These are phyloP conservation scores for Penicillium daleae DNA, from an alignment of 495 filamentous ascomycete genomes.

Conservation along the genomic window DNA sequence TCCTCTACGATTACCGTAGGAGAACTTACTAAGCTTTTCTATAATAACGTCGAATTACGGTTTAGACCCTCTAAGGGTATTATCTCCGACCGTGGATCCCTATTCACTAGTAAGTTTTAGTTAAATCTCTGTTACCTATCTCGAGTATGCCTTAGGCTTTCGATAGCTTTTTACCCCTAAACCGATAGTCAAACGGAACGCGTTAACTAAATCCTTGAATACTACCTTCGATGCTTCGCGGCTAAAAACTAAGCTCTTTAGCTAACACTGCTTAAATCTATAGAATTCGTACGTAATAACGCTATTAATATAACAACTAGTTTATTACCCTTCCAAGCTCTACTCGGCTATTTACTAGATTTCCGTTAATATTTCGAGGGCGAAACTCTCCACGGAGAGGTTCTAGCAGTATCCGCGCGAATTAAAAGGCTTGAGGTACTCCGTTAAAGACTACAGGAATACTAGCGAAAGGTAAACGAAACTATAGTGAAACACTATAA, in stretches of 20 bases:
- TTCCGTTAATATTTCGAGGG: background rate
- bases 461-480: too few species aligned
- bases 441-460: too few species aligned
- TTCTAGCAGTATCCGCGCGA: too few species aligned
- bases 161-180: slow-evolving; percentile 1
- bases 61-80: background rate
- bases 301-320: background rate
- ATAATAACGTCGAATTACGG: background rate
- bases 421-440: too few species aligned
- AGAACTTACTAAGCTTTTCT: background rate
- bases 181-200: slow-evolving; percentile 6
- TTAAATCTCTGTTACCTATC: background rate
- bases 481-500: too few species aligned
- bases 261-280: background rate
- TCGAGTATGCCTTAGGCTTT: background rate
- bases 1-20: background rate
- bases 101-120: slow-evolving; percentile 6
- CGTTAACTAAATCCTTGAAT: too few species aligned
- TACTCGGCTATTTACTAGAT: background rate
- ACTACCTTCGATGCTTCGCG: background rate
- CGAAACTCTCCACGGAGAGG: background rate
- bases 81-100: background rate
- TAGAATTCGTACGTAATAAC: background rate
- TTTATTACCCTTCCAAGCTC: background rate
- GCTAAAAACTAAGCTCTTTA: background rate